Evolutionary conservation across 768 basidiomycete species (phyloP).

Genomic region (Lactifluus pinguis): DNA sequence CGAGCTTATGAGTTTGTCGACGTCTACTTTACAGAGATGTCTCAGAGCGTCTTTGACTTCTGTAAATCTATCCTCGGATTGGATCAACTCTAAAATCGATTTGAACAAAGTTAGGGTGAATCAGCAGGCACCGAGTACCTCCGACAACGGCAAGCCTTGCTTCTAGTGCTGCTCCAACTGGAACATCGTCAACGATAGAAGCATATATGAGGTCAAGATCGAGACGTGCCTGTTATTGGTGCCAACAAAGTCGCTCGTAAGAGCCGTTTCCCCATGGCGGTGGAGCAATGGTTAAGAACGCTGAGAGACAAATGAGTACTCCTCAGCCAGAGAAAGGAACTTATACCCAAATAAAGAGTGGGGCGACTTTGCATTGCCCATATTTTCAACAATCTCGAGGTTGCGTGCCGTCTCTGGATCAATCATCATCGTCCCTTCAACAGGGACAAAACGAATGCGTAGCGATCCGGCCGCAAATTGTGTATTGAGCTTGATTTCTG

Average conservation of each 20-base stretch:
- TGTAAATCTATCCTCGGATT: conserved; percentile 65
- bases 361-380: conserved; percentile 50
- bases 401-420: conserved; percentile 84
- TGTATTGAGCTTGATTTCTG: conserved; percentile 59
- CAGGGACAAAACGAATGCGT: conserved; percentile 64
- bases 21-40: conserved; percentile 68
- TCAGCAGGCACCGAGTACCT: conserved; percentile 34
- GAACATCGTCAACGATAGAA: not conserved
- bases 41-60: conserved; percentile 62
- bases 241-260: conserved; percentile 74
- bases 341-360: conserved; percentile 76
- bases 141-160: conserved; percentile 82
- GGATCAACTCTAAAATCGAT: conserved; percentile 52
- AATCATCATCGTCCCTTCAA: conserved; percentile 92
- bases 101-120: not conserved
- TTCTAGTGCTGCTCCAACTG: conserved; percentile 58
- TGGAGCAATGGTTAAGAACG: conserved; percentile 71
- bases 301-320: conserved; percentile 29
- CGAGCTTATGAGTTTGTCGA: conserved; percentile 76
- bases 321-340: not conserved
- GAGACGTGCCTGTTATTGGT: conserved; percentile 57
- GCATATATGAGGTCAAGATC: not conserved
- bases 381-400: conserved; percentile 81
- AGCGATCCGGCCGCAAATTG: conserved; percentile 64
- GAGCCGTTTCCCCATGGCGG: conserved; percentile 82